Evolutionary conservation across 345 rosid species (phyloP), one percentile per base, ranked within the genome.

Genomic region (Psidium guajava): DNA sequence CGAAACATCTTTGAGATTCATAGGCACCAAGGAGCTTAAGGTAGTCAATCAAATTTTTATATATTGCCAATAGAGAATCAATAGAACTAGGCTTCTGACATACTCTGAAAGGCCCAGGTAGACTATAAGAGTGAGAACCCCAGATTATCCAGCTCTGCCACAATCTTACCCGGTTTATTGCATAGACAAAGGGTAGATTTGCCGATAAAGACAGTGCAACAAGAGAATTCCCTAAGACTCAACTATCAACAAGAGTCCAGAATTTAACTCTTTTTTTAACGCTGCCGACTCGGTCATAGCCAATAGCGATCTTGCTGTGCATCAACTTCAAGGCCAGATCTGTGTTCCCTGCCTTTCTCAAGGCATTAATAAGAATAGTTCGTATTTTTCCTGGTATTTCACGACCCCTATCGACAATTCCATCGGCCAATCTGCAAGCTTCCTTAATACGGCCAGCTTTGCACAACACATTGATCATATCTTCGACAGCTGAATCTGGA

Each of bases 241-340:
- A 92, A 83, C 81, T 88, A 52, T 94, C 96, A 86, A 94, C 82
- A 24, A 95, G 95, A 83, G 77, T 88, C 69, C 83, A 88, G 83
- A 95, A 97, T 91, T 95, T 94, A 53, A 95, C 98, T 86, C 96
- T 91, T 86, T 80, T 93, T 89, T 95, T 95, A 82, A 97, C 86
- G 85, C 96, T 92, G 27, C 97, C 94, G 87, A 87, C 90, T 87
- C 98, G 93, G 86, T 95, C 93, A 89, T 95, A 95, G 49, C 98
- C 98, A 83, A 95, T 92, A 49, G 98, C 98, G 10, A 97, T 93
- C 92, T 94, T 95, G 86, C 98, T 94, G 83, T 95, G 98, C 99
- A 95, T 95, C 90, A 97, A 90, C 90, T 95, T 97, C 89, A 96
- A 91, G 54, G 98, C 97, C 87, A 95, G 89, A 84, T 95, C 94